A percentile compares a stretch with the other conserved stretches of the same genome.
Evolutionary conservation across 106 monocot species (phyloP).

Genomic region (Phalaenopsis aphrodite): DNA sequence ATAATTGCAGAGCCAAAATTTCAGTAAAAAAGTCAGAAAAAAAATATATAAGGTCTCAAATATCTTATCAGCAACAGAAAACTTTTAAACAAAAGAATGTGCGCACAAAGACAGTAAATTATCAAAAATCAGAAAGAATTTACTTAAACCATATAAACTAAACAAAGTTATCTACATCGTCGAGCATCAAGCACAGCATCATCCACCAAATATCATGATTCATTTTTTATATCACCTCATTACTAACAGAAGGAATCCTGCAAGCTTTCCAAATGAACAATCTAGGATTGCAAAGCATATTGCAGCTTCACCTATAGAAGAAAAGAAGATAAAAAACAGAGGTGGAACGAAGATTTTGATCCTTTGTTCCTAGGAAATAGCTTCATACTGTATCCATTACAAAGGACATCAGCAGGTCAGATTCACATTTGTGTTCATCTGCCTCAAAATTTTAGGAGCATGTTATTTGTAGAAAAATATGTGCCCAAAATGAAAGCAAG

Average conservation of each 20-base stretch:
- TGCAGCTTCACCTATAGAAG: background rate
- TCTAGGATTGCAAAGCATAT: background rate
- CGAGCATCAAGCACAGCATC: background rate
- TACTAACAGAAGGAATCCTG: background rate
- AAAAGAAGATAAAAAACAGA: too few relatives aligned
- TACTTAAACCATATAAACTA: background rate
- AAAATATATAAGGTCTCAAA: background rate
- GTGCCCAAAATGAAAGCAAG: too few relatives aligned
- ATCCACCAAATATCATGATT: background rate
- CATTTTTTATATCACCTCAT: background rate
- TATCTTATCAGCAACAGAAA: background rate
- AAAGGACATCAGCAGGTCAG: background rate
- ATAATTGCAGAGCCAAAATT: background rate
- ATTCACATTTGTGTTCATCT: too few relatives aligned
- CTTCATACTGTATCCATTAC: background rate
- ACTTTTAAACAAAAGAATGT: background rate
- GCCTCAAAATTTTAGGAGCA: too few relatives aligned
- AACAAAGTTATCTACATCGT: background rate
- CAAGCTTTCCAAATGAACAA: background rate
- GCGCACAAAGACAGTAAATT: background rate
- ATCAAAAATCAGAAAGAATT: background rate
- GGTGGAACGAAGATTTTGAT: background rate
- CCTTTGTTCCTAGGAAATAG: background rate
- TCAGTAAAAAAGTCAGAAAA: background rate
- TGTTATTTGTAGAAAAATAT: too few relatives aligned